These are phyloP conservation scores for Isoetes taiwanensis DNA, from an alignment of 75 land plant species.

Conservation along the genomic window DNA sequence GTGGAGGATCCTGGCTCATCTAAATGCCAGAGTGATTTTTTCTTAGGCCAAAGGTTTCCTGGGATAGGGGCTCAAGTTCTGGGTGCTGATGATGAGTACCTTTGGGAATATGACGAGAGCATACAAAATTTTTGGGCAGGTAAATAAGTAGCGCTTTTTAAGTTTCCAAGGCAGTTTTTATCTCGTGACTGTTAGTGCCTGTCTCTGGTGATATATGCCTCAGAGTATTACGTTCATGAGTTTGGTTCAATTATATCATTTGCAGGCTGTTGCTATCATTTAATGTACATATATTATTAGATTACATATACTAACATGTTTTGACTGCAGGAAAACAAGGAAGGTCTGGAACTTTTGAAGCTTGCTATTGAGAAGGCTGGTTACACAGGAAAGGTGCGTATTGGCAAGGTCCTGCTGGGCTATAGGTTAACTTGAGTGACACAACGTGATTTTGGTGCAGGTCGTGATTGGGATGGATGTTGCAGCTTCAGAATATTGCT, in stretches of 20 bases:
- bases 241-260: too few species aligned
- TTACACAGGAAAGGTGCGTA: slow-evolving; percentile 77
- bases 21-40: slow-evolving; percentile 18
- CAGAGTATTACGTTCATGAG: too few species aligned
- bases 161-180: too few species aligned
- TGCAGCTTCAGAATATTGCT: slow-evolving; percentile 96
- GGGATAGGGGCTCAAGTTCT: slow-evolving; percentile 93
- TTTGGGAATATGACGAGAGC: slow-evolving; percentile 49
- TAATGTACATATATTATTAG: too few species aligned
- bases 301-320: too few species aligned
- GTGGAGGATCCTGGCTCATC: slow-evolving; percentile 72
- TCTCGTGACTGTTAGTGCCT: too few species aligned
- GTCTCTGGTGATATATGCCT: too few species aligned
- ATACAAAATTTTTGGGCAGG: slow-evolving; percentile 75
- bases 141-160: too few species aligned
- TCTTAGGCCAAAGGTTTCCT: slow-evolving; percentile 50
- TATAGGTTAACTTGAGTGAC: background rate
- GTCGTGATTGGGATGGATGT: slow-evolving; percentile 99
- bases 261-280: too few species aligned
- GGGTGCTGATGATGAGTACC: slow-evolving; percentile 85
- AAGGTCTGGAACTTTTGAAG: slow-evolving; percentile 88
- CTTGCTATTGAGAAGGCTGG: slow-evolving; percentile 95
- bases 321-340: slow-evolving; percentile 92
- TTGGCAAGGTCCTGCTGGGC: background rate
- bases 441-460: slow-evolving; percentile 17